Evolutionary conservation across 2,329 filamentous ascomycete genomes (phyloP).

Genomic region (Fusarium sp.): DNA sequence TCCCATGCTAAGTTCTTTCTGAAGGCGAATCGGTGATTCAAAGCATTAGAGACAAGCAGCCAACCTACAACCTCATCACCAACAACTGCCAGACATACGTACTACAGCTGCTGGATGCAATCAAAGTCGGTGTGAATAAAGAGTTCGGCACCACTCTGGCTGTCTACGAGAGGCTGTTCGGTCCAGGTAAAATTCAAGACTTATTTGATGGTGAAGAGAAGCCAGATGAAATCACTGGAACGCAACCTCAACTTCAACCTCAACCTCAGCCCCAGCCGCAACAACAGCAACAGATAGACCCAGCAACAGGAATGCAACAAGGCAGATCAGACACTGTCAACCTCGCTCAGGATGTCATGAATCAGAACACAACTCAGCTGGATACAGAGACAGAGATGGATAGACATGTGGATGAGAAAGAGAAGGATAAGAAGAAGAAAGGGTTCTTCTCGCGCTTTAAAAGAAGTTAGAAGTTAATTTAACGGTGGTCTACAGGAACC

Average conservation of each 20-base stretch:
- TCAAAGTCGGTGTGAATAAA: conserved; percentile 63
- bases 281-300: background rate
- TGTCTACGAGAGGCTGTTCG: conserved; percentile 65
- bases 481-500: background rate
- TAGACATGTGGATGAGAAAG: conserved; percentile 20
- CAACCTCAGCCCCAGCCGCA: background rate
- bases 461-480: background rate
- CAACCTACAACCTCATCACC: conserved; percentile 69
- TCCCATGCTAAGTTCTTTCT: rapidly evolving
- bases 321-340: conserved; percentile 59
- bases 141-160: conserved; percentile 67
- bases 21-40: conserved; percentile 66
- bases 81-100: conserved; percentile 73
- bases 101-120: conserved; percentile 65
- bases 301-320: conserved; percentile 1
- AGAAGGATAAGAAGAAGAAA: conserved; percentile 30
- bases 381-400: conserved; percentile 56
- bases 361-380: conserved; percentile 66
- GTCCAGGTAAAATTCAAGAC: conserved; percentile 64
- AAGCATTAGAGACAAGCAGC: conserved; percentile 62
- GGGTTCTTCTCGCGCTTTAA: conserved; percentile 37
- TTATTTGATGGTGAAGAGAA: conserved; percentile 60
- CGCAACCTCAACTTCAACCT: too few species aligned
- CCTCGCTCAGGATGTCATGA: conserved; percentile 66
- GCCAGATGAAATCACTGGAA: background rate